A percentile compares a stretch with the other conserved stretches of the same genome.
Conservation (phyloP, 1,284 basidiomycete genomes). For the Cutaneotrichosporon dermatis region DNA sequence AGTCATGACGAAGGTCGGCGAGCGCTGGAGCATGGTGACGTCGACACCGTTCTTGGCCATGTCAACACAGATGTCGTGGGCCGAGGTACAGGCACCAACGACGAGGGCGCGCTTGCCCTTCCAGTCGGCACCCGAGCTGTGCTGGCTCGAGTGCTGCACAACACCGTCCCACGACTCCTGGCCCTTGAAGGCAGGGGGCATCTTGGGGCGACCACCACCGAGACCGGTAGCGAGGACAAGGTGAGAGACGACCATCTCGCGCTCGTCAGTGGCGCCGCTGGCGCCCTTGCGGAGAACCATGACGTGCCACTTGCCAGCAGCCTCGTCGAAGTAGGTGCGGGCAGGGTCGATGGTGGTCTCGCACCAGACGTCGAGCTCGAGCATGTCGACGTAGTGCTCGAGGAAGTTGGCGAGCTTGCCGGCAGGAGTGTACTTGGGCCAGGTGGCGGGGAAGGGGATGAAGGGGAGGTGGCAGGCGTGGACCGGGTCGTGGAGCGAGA, state of each 20-base stretch:
- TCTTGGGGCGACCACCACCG: constrained; percentile 55
- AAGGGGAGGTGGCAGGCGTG: constrained; percentile 42
- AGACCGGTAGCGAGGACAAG: constrained; percentile 60
- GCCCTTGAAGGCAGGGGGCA: constrained; percentile 48
- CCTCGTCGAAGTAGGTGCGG: constrained; percentile 51
- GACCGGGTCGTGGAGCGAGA: constrained; percentile 62
- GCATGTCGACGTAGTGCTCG: constrained; percentile 59
- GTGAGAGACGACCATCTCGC: constrained; percentile 53
- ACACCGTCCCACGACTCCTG: constrained; percentile 58
- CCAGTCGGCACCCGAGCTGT: constrained; percentile 54
- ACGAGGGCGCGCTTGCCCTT: constrained; percentile 60
- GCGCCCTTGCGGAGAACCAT: constrained; percentile 48
- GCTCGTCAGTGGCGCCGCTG: constrained; percentile 47
- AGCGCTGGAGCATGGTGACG: constrained; percentile 62
- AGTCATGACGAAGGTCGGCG: constrained; percentile 61
- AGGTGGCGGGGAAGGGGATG: constrained; percentile 32
- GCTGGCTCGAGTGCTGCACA: constrained; percentile 60
- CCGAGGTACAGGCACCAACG: constrained; percentile 60
- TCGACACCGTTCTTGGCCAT: constrained; percentile 53
- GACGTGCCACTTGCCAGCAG: constrained; percentile 57
- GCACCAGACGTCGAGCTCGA: constrained; percentile 66
- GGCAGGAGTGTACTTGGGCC: constrained; percentile 38
- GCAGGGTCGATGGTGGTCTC: constrained; percentile 52
- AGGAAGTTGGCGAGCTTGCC: constrained; percentile 64
- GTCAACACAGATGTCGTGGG: constrained; percentile 52